Evolutionary conservation across 345 rosid genomes (phyloP).

Genomic region (Hirschfeldia incana): DNA sequence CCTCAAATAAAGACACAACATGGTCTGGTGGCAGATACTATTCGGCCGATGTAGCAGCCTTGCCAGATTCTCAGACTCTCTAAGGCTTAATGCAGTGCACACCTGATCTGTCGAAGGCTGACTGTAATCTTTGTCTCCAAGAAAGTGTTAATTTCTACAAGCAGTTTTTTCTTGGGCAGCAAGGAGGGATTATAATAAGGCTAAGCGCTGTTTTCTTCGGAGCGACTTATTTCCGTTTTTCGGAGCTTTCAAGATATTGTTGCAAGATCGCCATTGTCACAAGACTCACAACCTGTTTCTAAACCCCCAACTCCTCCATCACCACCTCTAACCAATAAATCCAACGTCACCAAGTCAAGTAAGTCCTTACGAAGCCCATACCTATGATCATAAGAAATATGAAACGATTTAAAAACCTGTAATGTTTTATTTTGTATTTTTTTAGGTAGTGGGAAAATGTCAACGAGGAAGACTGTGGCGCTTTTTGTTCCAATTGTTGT

Average conservation of each 20-base stretch:
- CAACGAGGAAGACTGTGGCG: not conserved
- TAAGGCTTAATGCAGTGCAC: conserved; percentile 45
- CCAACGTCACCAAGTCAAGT: not conserved
- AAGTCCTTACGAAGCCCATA: not conserved
- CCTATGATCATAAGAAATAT: not conserved
- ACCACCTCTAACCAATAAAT: too few relatives aligned
- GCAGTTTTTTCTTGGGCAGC: not conserved
- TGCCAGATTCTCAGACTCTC: not conserved
- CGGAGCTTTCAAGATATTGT: not conserved
- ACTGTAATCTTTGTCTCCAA: conserved; percentile 34
- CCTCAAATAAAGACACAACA: not conserved
- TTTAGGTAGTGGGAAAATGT: not conserved
- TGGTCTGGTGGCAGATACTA: not conserved
- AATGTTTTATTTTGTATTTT: not conserved
- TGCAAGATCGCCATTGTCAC: not conserved
- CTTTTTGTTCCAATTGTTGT: not conserved
- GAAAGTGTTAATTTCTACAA: conserved; percentile 12
- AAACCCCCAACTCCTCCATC: not conserved
- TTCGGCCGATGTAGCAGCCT: conserved; percentile 29
- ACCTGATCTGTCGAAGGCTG: not conserved
- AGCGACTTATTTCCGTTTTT: not conserved
- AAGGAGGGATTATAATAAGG: not conserved
- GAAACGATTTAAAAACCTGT: not conserved
- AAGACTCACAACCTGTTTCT: not conserved
- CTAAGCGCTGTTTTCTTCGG: not conserved